Evolutionary conservation across 2,329 filamentous ascomycete genomes (phyloP), one percentile per base, ranked within the genome.

Genomic region (Immersiporthe knoxdaviesiana): DNA sequence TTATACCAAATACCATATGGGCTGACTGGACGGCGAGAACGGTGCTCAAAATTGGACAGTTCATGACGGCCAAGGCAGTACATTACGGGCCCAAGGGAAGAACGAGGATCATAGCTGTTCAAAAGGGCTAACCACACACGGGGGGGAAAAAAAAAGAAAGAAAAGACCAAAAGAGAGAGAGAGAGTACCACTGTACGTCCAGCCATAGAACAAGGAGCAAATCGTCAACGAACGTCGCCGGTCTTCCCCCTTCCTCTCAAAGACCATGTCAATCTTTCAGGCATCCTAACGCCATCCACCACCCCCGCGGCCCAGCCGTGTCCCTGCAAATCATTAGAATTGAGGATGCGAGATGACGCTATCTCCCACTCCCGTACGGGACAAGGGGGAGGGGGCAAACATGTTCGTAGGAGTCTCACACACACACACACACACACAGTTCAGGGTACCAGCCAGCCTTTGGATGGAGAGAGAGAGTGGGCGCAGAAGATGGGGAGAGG

Each of bases 1-100:
- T 56, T 66, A 69, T 71, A 71, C 67, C 67, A 71, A 58, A 67
- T 67, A 69, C 66, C 64, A 65, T 66, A 52, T 44, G 32, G n/a
- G 27, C 67, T 67, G 44, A 65, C 67, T 69, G 58, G 47, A 44
- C 56, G 24, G 47, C n/a, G n/a, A n/a, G n/a, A 27, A 54, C 47
- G 21, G 35, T 58, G 64, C 67, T 69, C 1, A 47, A 47, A 64
- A 41, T 59, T 69, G 64, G 60, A 67, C 63, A 65, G 64, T 24
- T 58, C 58, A 24, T 52, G 21, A 65, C 39, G 59, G 44, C n/a
- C 24, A 37, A 35, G 70, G 65, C 61, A 50, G 27, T 47, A 41
- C 58, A 39, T 37, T 37, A 12, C 52, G n/a, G 21, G 61, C 35
- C 32, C 35, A 35, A 35, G 65, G 64, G n/a, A 69, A 37, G 67